These are phyloP conservation scores for Beverwykella pulmonaria DNA, from an alignment of 495 filamentous ascomycete genomes.

Conservation along the genomic window DNA sequence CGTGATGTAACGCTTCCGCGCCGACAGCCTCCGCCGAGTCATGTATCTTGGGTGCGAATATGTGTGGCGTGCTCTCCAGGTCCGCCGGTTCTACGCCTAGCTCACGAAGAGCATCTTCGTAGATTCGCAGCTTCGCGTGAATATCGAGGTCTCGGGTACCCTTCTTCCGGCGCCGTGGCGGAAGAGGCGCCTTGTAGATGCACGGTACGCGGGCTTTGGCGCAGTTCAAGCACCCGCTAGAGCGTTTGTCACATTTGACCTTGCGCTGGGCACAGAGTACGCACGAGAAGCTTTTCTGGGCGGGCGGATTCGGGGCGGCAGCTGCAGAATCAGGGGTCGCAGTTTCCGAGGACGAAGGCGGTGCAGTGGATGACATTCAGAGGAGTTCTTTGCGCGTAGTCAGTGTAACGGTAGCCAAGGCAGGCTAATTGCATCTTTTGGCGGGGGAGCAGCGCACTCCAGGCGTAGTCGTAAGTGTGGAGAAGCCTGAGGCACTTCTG, in stretches of 20 bases:
- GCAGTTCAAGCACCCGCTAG: slow-evolving; percentile 29
- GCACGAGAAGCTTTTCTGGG: slow-evolving; percentile 33
- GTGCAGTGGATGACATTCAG: neutral
- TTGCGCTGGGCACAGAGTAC: slow-evolving; percentile 36
- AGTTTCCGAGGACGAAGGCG: neutral
- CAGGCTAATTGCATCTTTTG: neutral
- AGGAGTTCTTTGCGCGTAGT: neutral
- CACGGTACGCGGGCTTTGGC: slow-evolving; percentile 31
- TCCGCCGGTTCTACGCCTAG: slow-evolving; percentile 31
- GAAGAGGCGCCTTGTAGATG: slow-evolving; percentile 34
- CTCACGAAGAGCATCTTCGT: slow-evolving; percentile 30
- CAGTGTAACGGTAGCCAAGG: neutral
- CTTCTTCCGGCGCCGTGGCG: slow-evolving; percentile 28
- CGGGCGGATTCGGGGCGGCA: neutral
- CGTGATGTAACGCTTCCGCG: neutral
- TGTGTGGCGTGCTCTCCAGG: neutral
- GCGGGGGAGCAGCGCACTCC: neutral
- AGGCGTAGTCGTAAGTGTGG: neutral
- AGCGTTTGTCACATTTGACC: slow-evolving; percentile 37
- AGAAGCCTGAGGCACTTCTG: neutral
- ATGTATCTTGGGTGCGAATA: neutral
- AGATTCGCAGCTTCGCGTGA: slow-evolving; percentile 20
- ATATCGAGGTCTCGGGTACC: slow-evolving; percentile 28
- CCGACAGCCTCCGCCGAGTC: neutral
- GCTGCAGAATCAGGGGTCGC: neutral